A percentile compares a stretch with the other conserved stretches of the same genome.
These are phyloP conservation scores for Trichoderma breve DNA, from an alignment of 2,329 filamentous ascomycete genomes.

Conservation along the genomic window DNA sequence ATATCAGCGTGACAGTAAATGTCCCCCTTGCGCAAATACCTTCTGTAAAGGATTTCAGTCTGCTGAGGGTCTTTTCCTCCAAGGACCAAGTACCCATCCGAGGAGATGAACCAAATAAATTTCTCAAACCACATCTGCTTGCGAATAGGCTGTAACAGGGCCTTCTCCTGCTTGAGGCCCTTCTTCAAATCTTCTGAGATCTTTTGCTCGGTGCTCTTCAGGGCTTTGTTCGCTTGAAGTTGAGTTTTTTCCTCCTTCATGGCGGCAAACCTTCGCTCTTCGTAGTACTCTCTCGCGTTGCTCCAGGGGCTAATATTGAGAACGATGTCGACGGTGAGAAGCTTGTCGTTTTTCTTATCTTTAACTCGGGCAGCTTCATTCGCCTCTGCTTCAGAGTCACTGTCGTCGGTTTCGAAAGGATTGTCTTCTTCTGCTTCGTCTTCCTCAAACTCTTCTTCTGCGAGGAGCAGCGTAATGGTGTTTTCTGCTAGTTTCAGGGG, in stretches of 20 bases:
- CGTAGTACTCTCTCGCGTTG: conserved; percentile 90
- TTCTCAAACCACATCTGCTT: conserved; percentile 96
- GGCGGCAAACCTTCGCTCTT: conserved; percentile 79
- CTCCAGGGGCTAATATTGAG: conserved; percentile 79
- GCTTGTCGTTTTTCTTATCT: conserved; percentile 48
- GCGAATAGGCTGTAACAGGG: conserved; percentile 76
- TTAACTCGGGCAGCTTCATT: conserved; percentile 35
- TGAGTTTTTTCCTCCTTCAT: conserved; percentile 85
- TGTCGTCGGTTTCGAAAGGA: conserved; percentile 66
- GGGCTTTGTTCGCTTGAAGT: conserved; percentile 73
- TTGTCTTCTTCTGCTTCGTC: conserved; percentile 54
- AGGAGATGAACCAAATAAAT: conserved; percentile 92
- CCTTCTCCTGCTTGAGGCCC: conserved; percentile 87
- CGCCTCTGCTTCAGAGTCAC: conserved; percentile 42
- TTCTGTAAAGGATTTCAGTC: conserved; percentile 86
- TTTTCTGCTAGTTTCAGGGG: conserved; percentile 91
- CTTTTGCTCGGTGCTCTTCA: conserved; percentile 89
- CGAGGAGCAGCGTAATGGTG: conserved; percentile 74
- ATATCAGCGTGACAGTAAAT: conserved; percentile 90
- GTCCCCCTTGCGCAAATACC: conserved; percentile 83
- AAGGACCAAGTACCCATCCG: conserved; percentile 89
- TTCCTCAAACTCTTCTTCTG: conserved; percentile 64
- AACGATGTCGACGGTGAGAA: conserved; percentile 77
- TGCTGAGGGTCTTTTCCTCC: conserved; percentile 87
- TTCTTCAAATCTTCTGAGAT: conserved; percentile 83